phyloP scores from a whole-genome alignment of 352 stramenopile genomes.

The Phytophthora sp. region DNA sequence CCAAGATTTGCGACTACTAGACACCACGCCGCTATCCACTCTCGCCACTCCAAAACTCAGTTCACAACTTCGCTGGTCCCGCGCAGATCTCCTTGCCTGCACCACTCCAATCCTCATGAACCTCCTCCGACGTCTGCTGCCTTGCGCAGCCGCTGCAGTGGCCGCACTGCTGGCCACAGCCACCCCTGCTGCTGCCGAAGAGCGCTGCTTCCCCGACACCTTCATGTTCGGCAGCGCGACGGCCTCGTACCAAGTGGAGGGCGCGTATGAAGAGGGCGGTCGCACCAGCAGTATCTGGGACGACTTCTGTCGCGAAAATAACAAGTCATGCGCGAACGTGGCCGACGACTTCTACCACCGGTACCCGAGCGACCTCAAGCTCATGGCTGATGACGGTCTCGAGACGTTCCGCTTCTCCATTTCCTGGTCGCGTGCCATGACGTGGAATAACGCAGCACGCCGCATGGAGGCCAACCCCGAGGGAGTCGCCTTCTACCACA shows the following conservation, averaged over 20 bases:
- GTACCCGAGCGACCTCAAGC: slow-evolving; percentile 89
- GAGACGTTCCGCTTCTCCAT: no score
- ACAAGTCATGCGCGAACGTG: no score
- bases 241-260: slow-evolving; percentile 93
- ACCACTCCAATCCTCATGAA: slow-evolving; percentile 9
- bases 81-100: no score
- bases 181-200: slow-evolving; percentile 7
- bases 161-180: slow-evolving; percentile 1
- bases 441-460: slow-evolving; percentile 51
- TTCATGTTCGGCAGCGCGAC: slow-evolving; percentile 91
- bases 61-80: no score
- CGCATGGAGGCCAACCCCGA: slow-evolving; percentile 62
- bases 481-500: slow-evolving; percentile 93
- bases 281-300: no score
- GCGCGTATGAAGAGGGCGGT: slow-evolving; percentile 82
- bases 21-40: no score
- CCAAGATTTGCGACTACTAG: no score
- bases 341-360: slow-evolving; percentile 94
- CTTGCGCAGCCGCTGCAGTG: neutral
- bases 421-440: no score
- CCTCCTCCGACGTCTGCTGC: slow-evolving; percentile 17
- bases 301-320: no score
- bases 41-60: no score
- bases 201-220: slow-evolving; percentile 53
- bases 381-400: no score